A percentile compares a stretch with the other conserved stretches of the same genome.
These are phyloP conservation scores for Dryadomyces quercivorus DNA, from an alignment of 2,329 filamentous ascomycete species.

Conservation along the genomic window DNA sequence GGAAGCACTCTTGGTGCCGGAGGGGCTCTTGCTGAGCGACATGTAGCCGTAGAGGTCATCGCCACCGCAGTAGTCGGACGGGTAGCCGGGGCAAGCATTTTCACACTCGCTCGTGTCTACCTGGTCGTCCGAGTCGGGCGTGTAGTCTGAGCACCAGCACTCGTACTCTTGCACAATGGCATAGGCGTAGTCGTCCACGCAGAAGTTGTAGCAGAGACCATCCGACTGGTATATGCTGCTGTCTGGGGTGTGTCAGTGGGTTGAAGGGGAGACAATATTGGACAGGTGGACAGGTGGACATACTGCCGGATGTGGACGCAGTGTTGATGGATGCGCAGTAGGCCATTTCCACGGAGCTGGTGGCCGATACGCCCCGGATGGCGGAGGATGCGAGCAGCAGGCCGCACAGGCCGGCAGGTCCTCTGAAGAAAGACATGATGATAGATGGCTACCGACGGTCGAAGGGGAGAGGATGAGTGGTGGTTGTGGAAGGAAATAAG, in stretches of 20 bases:
- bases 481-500: neutral
- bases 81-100: constrained; percentile 55
- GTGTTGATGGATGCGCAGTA: constrained; percentile 38
- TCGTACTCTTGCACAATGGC: constrained; percentile 51
- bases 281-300: constrained; percentile 18
- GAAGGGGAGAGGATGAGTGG: neutral
- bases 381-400: constrained; percentile 12
- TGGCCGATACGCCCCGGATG: constrained; percentile 13
- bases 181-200: constrained; percentile 46
- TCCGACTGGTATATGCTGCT: constrained; percentile 52
- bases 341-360: constrained; percentile 20
- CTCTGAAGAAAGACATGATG: constrained; percentile 1
- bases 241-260: constrained; percentile 26
- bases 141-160: constrained; percentile 68
- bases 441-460: neutral
- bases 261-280: no score
- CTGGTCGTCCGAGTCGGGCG: constrained; percentile 34
- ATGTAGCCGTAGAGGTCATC: constrained; percentile 54
- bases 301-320: constrained; percentile 27
- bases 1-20: constrained; percentile 34
- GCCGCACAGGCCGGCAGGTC: constrained; percentile 3
- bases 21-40: constrained; percentile 34
- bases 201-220: constrained; percentile 53
- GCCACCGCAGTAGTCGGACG: constrained; percentile 53
- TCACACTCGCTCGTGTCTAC: constrained; percentile 37